These are phyloP conservation scores for Penicillium sp. DNA, from an alignment of 2,329 filamentous ascomycete species.

Conservation along the genomic window DNA sequence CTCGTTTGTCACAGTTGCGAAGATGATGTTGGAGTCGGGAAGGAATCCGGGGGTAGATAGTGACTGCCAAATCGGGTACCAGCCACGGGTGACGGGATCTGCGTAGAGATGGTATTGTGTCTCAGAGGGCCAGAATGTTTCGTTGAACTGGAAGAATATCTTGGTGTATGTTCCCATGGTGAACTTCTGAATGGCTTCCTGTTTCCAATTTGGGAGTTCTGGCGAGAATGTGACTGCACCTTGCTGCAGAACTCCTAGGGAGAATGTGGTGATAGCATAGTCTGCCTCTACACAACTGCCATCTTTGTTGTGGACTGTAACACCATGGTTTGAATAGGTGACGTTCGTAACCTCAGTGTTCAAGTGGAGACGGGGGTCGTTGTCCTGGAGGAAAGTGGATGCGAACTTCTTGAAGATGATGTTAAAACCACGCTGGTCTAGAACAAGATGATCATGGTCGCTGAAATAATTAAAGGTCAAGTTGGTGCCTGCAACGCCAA, in stretches of 20 bases:
- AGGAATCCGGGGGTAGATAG: slow-evolving; percentile 59
- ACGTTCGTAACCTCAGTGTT: slow-evolving; percentile 59
- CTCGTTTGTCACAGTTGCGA: slow-evolving; percentile 60
- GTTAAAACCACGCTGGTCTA: slow-evolving; percentile 62
- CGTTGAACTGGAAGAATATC: slow-evolving; percentile 67
- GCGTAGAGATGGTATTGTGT: slow-evolving; percentile 58
- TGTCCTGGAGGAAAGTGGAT: slow-evolving; percentile 53
- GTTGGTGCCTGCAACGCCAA: slow-evolving; percentile 57
- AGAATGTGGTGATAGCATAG: slow-evolving; percentile 67
- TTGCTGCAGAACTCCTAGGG: slow-evolving; percentile 65
- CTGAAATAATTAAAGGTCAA: slow-evolving; percentile 62
- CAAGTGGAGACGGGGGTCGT: slow-evolving; percentile 59
- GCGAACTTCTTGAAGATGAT: slow-evolving; percentile 58
- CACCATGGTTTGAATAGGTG: slow-evolving; percentile 52
- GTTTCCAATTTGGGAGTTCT: slow-evolving; percentile 62
- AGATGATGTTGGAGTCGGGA: slow-evolving; percentile 62
- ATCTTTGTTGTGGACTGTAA: slow-evolving; percentile 54
- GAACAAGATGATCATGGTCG: slow-evolving; percentile 61
- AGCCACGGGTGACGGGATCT: slow-evolving; percentile 48
- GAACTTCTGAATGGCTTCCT: slow-evolving; percentile 62
- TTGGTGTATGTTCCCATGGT: slow-evolving; percentile 72
- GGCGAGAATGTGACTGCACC: slow-evolving; percentile 60
- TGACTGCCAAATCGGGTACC: slow-evolving; percentile 65
- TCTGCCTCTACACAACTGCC: slow-evolving; percentile 59
- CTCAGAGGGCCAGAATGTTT: slow-evolving; percentile 63